Conservation (phyloP, 129 eudicot species). For the sunflower (Helianthus annuus) region DNA sequence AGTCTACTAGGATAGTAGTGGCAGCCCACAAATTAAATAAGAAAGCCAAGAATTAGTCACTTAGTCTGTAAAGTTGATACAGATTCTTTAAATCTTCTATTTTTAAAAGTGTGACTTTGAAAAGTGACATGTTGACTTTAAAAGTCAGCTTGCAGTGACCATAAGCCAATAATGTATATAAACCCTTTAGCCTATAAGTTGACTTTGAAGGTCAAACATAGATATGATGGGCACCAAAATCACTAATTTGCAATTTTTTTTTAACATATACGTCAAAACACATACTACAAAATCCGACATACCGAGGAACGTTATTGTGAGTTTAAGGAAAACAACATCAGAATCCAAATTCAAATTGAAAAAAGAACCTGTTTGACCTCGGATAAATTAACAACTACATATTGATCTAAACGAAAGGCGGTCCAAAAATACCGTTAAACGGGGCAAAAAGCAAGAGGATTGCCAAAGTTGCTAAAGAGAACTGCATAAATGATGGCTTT, state of each 20-base stretch:
- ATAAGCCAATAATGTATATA: neutral
- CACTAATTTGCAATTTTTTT: neutral
- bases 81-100: neutral
- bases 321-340: neutral
- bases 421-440: conserved; percentile 20
- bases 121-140: conserved; percentile 11
- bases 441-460: conserved; percentile 22
- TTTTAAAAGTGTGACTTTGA: neutral
- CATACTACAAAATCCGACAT: neutral
- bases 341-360: neutral
- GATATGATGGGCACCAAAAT: too few relatives aligned
- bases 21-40: conserved; percentile 5
- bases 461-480: conserved; percentile 1
- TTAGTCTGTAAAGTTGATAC: neutral
- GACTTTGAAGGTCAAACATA: neutral
- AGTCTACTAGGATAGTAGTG: conserved; percentile 13
- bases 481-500: conserved; percentile 12
- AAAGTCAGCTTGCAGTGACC: neutral
- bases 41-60: neutral
- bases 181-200: neutral
- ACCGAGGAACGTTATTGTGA: neutral
- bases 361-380: neutral
- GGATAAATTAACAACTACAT: neutral
- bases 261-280: neutral
- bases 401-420: conserved; percentile 14